Conservation (phyloP, 257 asterid species). For the Solanum microdontum region DNA sequence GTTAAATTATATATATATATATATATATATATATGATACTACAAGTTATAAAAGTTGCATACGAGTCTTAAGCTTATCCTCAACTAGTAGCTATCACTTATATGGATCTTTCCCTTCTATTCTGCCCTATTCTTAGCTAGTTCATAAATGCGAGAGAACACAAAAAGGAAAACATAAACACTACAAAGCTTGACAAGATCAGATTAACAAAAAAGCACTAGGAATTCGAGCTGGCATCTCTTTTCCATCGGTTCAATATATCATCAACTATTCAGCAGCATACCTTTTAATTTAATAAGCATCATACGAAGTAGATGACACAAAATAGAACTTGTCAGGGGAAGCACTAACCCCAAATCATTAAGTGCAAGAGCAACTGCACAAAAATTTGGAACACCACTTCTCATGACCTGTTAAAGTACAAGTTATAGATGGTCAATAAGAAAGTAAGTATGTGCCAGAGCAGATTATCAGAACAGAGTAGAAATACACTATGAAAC, state of each 20-base stretch:
- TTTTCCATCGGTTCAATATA: neutral
- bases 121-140: neutral
- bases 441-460: neutral
- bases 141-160: neutral
- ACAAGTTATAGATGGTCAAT: neutral
- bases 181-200: neutral
- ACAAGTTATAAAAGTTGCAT: neutral
- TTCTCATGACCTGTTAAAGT: conserved; percentile 76
- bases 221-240: neutral
- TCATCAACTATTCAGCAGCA: neutral
- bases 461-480: neutral
- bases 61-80: neutral
- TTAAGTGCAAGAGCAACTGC: conserved; percentile 93
- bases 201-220: neutral
- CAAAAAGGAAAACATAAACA: neutral
- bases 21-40: neutral
- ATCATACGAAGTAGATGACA: neutral
- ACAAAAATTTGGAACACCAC: conserved; percentile 92
- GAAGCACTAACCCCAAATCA: conserved; percentile 67
- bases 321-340: neutral
- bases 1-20: neutral
- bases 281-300: neutral
- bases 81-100: neutral
- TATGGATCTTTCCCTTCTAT: neutral
- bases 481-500: neutral